Evolutionary conservation across 2,329 filamentous ascomycete species (phyloP), one percentile per base, ranked within the genome.

Genomic region (Scedosporium aurantiacum): DNA sequence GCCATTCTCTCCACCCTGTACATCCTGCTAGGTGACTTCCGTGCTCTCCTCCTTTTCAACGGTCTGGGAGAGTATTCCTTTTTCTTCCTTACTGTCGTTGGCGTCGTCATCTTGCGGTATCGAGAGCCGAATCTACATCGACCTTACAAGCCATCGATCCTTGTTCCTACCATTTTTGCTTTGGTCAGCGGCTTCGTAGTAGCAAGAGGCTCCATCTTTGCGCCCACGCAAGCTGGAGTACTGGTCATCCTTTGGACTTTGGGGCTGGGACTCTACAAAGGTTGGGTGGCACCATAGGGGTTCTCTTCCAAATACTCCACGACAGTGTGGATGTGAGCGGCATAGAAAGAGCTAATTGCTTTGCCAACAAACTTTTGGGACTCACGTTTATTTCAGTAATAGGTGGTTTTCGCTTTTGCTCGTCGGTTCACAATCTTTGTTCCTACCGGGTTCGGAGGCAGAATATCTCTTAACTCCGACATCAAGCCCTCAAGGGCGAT

Each of bases 11-110:
- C 82, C 0, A 68, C 82, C 0, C 61, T 84, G 1, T 87, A 86
- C 68, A 84, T 87, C 37, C 66, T 84, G 1, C 73, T 84, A 0
- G 84, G 84, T 18, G 82, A 77, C 68, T 86, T 87, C 72, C 78
- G 83, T 40, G 79, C 81, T 0, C 77, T 87, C 0, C 67, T 87
- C 10, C 86, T 82, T 0, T 84, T 84, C 65, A 83, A 83, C 59
- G 82, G 82, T 0, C 71, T 84, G 3, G 81, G 80, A 14, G 81
- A 84, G 66, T 86, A 83, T 68, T 79, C 83, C 0, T 87, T 86
- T 70, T 86, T 86, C 72, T 84, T 86, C 66, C 74, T 85, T 32
- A 83, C 83, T 0, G 83, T 86, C 0, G 66, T 85, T 0, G 84
- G 83, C 0, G 78, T 82, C 1, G 73, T 86, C 8, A 71, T 85